Evolutionary conservation across 768 basidiomycete genomes (phyloP).

Genomic region (Leccinum truebloodii): DNA sequence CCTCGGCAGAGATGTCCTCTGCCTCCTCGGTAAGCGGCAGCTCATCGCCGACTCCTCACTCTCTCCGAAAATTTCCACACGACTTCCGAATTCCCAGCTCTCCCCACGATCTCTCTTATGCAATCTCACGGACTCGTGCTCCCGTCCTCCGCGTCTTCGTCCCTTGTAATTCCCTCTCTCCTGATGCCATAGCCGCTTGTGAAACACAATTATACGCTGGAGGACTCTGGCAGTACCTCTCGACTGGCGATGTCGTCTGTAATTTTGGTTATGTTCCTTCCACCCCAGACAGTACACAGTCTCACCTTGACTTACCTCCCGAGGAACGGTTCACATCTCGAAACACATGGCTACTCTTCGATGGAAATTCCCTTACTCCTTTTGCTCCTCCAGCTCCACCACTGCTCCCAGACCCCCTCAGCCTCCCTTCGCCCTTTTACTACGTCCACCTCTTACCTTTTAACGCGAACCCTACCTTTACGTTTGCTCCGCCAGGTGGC

Average conservation of each 20-base stretch:
- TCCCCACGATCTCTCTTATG: slow-evolving; percentile 64
- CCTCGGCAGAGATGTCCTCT: slow-evolving; percentile 46
- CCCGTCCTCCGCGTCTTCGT: slow-evolving; percentile 76
- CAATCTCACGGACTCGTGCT: slow-evolving; percentile 63
- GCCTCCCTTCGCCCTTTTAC: slow-evolving; percentile 75
- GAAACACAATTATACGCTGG: slow-evolving; percentile 67
- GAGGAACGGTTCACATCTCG: slow-evolving; percentile 22
- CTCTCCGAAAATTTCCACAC: slow-evolving; percentile 11
- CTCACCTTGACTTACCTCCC: slow-evolving; percentile 19
- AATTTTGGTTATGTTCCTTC: slow-evolving; percentile 78
- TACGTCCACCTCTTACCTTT: slow-evolving; percentile 64
- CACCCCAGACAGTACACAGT: slow-evolving; percentile 28
- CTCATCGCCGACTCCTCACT: slow-evolving; percentile 24
- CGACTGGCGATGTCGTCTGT: slow-evolving; percentile 74
- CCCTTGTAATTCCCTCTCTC: slow-evolving; percentile 59
- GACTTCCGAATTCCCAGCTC: slow-evolving; percentile 29
- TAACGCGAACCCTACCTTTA: slow-evolving; percentile 25
- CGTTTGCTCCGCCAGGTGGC: slow-evolving; percentile 30
- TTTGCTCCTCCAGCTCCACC: slow-evolving; percentile 56
- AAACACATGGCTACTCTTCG: slow-evolving; percentile 74
- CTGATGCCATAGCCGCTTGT: slow-evolving; percentile 50
- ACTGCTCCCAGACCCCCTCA: slow-evolving; percentile 56
- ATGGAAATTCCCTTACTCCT: slow-evolving; percentile 60
- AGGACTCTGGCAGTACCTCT: slow-evolving; percentile 75
- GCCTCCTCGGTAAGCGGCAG: slow-evolving; percentile 37